Percentiles rank a stretch among this genome's conserved stretches.
Evolutionary conservation across 192 early-diverging fungal species (phyloP).

Genomic region (Geranomyces michiganensis): DNA sequence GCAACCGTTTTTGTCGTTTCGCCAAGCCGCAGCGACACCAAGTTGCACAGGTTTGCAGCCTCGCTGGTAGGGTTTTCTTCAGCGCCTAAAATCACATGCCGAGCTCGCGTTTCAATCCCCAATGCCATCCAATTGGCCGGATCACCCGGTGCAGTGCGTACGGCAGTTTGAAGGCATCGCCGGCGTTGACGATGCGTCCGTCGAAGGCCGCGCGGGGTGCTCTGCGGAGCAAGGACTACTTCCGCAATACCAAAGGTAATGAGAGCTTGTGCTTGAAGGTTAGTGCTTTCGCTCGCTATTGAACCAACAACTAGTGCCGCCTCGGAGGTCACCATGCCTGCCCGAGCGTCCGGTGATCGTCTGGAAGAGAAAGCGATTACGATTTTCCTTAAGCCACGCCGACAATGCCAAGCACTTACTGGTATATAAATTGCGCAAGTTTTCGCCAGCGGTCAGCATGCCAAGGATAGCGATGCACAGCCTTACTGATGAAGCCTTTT

Average conservation of each 20-base stretch:
- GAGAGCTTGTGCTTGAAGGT: not conserved
- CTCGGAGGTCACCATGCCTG: not conserved
- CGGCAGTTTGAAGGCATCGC: slow-evolving; percentile 14
- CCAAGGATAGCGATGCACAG: slow-evolving; percentile 44
- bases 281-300: not conserved
- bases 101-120: slow-evolving; percentile 13
- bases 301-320: not conserved
- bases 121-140: slow-evolving; percentile 27
- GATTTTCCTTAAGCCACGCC: not conserved
- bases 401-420: slow-evolving; percentile 5
- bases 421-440: slow-evolving; percentile 28
- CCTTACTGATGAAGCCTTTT: slow-evolving; percentile 43
- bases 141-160: slow-evolving; percentile 11
- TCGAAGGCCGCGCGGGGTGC: slow-evolving; percentile 14
- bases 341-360: not conserved
- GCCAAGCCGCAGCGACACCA: not conserved
- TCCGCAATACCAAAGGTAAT: not conserved
- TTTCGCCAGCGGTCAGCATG: slow-evolving; percentile 36
- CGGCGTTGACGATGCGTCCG: not conserved
- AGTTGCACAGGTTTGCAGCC: not conserved
- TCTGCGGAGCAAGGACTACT: slow-evolving; percentile 4
- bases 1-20: not conserved
- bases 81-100: not conserved
- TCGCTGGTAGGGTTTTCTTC: not conserved
- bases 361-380: not conserved